Percentiles rank a stretch among this genome's conserved stretches.
Evolutionary conservation across 345 rosid species (phyloP).

Genomic region (Linum lewisii): DNA sequence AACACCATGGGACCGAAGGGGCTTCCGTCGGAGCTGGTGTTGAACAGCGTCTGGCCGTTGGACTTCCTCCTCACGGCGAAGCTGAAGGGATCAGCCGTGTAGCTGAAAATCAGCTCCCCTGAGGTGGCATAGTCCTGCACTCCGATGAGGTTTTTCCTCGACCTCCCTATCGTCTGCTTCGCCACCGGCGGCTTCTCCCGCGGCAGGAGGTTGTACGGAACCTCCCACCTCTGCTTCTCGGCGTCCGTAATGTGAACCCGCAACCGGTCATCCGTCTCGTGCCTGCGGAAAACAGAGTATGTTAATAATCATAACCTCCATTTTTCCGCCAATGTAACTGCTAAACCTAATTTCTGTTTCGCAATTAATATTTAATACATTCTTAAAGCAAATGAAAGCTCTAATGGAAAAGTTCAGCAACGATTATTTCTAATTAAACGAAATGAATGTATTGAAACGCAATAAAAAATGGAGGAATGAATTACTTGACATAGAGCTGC

Average conservation of each 20-base stretch:
- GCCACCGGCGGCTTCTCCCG: constrained; percentile 54
- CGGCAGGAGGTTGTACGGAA: constrained; percentile 76
- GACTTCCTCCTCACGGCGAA: constrained; percentile 83
- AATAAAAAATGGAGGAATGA: background rate
- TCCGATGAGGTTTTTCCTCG: constrained; percentile 37
- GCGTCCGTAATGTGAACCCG: constrained; percentile 91
- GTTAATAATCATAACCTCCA: too few relatives aligned
- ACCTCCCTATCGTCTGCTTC: constrained; percentile 37
- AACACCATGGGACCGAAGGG: constrained; percentile 61
- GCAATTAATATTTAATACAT: too few relatives aligned
- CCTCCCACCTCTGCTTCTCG: constrained; percentile 81
- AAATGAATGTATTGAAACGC: too few relatives aligned
- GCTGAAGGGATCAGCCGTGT: constrained; percentile 65
- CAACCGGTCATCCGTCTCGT: constrained; percentile 64
- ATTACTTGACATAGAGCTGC: constrained; percentile 82
- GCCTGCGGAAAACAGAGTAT: constrained; percentile 31
- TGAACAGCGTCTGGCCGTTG: constrained; percentile 68
- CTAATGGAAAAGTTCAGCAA: too few relatives aligned
- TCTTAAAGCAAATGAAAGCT: too few relatives aligned
- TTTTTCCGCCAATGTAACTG: constrained; percentile 6
- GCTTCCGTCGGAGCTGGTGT: constrained; percentile 40
- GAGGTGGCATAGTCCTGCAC: constrained; percentile 52
- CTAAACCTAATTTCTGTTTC: background rate
- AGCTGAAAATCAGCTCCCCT: constrained; percentile 54
- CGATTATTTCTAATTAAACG: too few relatives aligned